These are phyloP conservation scores for Zarea fungicola DNA, from an alignment of 2,329 filamentous ascomycete genomes.

Conservation along the genomic window DNA sequence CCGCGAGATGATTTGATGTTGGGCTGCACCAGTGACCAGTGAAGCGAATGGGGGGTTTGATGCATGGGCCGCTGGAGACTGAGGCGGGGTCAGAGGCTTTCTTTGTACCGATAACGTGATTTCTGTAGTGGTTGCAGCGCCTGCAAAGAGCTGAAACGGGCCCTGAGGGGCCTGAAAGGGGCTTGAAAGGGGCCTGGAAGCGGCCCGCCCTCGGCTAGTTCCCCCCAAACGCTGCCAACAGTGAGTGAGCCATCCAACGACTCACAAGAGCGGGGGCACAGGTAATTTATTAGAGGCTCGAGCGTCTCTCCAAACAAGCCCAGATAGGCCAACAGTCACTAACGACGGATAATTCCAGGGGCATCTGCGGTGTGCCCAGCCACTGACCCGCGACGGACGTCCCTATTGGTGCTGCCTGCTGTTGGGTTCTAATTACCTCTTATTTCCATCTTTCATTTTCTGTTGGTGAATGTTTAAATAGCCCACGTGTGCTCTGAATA, in stretches of 20 bases:
- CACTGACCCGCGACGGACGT: conserved; percentile 1
- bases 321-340: not conserved
- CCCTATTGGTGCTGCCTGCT: conserved; percentile 1
- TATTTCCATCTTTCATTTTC: too few species aligned
- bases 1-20: conserved; percentile 9
- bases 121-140: not conserved
- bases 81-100: not conserved
- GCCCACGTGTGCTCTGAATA: too few species aligned
- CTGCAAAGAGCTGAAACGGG: not conserved
- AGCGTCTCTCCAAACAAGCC: conserved; percentile 4
- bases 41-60: not conserved
- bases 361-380: not conserved
- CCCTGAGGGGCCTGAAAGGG: not conserved
- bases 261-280: conserved; percentile 10
- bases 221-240: conserved; percentile 4
- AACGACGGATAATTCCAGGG: conserved; percentile 1
- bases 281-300: conserved; percentile 9
- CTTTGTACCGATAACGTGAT: conserved; percentile 5
- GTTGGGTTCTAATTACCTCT: too few species aligned
- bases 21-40: conserved; percentile 1
- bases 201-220: too few species aligned
- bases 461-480: too few species aligned
- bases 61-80: not conserved
- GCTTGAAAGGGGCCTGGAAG: not conserved
- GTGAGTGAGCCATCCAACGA: too few species aligned